Evolutionary conservation across 805 yeast species (phyloP).

Genomic region (Deakozyma indianensis): DNA sequence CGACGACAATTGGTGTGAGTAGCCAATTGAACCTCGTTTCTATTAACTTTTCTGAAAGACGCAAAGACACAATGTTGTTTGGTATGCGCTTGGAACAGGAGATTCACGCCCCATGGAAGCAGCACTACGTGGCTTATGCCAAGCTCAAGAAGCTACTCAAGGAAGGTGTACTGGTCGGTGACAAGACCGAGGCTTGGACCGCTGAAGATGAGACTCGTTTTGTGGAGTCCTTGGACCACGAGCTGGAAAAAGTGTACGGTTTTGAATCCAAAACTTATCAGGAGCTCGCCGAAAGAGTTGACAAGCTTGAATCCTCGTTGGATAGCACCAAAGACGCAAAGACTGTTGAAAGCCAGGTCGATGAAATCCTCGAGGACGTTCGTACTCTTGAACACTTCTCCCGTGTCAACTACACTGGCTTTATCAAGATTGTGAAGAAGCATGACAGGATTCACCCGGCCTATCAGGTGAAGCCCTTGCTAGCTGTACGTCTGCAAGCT

Average conservation of each 20-base stretch:
- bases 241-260: conserved; percentile 83
- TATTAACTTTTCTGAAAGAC: no score
- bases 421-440: conserved; percentile 85
- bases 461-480: conserved; percentile 79
- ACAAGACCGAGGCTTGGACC: conserved; percentile 46
- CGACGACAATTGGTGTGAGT: no score
- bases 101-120: conserved; percentile 79
- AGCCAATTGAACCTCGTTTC: no score
- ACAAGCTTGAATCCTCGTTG: conserved; percentile 30
- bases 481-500: conserved; percentile 74
- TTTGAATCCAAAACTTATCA: conserved; percentile 65
- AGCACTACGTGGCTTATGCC: conserved; percentile 82
- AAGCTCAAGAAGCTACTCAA: conserved; percentile 73
- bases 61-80: conserved; percentile 73
- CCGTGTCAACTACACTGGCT: conserved; percentile 87
- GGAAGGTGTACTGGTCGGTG: conserved; percentile 26
- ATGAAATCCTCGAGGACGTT: conserved; percentile 57
- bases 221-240: conserved; percentile 59
- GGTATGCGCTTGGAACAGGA: conserved; percentile 74
- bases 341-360: conserved; percentile 53
- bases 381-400: conserved; percentile 83
- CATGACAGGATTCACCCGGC: conserved; percentile 83
- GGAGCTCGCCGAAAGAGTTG: conserved; percentile 48
- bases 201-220: conserved; percentile 74
- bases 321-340: conserved; percentile 31